These are phyloP conservation scores for Aspergillus spinulosporus DNA, from an alignment of 2,329 filamentous ascomycete species.

Conservation along the genomic window DNA sequence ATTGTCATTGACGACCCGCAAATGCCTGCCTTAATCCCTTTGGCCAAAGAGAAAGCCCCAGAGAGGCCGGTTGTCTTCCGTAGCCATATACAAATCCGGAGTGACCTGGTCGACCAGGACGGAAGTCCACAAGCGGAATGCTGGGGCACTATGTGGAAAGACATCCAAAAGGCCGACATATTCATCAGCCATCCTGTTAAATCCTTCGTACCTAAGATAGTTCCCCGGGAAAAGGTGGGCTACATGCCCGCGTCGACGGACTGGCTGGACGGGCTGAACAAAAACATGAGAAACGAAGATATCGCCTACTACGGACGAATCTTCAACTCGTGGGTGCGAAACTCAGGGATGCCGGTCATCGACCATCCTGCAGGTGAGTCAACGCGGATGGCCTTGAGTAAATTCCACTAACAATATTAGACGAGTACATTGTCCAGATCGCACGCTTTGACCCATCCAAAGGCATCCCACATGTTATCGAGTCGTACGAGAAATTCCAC, in stretches of 20 bases:
- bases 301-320: conserved; percentile 70
- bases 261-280: conserved; percentile 82
- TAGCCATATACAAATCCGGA: conserved; percentile 79
- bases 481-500: conserved; percentile 72
- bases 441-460: conserved; percentile 83
- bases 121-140: conserved; percentile 70
- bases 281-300: conserved; percentile 69
- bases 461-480: conserved; percentile 74
- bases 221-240: conserved; percentile 65
- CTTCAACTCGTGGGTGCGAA: conserved; percentile 65
- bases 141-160: conserved; percentile 74
- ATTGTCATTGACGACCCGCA: conserved; percentile 81
- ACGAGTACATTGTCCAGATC: conserved; percentile 76
- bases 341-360: conserved; percentile 51
- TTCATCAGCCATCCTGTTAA: conserved; percentile 82
- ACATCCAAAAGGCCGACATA: conserved; percentile 69
- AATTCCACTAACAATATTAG: conserved; percentile 21
- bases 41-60: conserved; percentile 70
- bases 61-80: conserved; percentile 76
- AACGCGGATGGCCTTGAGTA: too few relatives aligned
- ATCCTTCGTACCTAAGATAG: conserved; percentile 69
- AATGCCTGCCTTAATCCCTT: conserved; percentile 75
- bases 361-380: conserved; percentile 32
- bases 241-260: conserved; percentile 81
- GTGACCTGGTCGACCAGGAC: conserved; percentile 65